These are phyloP conservation scores for Boletales sp. DNA, from an alignment of 768 basidiomycete genomes.

Conservation along the genomic window DNA sequence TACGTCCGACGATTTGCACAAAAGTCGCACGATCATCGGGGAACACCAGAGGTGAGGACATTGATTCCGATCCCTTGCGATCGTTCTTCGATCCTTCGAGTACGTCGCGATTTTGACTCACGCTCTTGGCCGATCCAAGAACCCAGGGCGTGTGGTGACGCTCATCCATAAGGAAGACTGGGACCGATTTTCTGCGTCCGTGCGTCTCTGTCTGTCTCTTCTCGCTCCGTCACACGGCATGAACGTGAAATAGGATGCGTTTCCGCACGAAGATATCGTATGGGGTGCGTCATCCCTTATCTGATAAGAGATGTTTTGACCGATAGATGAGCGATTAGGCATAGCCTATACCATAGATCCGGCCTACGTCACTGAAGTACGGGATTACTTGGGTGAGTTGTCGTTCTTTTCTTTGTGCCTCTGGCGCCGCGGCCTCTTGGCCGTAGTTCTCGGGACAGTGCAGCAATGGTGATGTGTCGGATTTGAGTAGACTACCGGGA, in stretches of 20 bases:
- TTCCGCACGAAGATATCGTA: conserved; percentile 29
- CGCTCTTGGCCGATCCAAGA: conserved; percentile 35
- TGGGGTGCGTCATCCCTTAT: conserved; percentile 58
- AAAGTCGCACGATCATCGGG: conserved; percentile 89
- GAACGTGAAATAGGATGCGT: conserved; percentile 22
- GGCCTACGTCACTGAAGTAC: conserved; percentile 66
- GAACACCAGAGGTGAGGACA: conserved; percentile 71
- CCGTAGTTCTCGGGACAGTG: neutral
- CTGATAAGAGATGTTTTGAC: neutral
- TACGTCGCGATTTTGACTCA: neutral
- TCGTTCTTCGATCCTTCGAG: neutral
- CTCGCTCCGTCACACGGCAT: neutral
- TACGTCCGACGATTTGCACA: conserved; percentile 91
- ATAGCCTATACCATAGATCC: conserved; percentile 88
- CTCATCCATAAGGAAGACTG: conserved; percentile 87
- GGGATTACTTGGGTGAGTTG: conserved; percentile 73
- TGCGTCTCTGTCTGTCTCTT: conserved; percentile 28
- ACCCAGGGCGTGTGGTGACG: conserved; percentile 87
- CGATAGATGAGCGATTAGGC: conserved; percentile 38
- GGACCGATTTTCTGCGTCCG: conserved; percentile 69
- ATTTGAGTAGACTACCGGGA: conserved; percentile 69
- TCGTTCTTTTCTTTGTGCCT: neutral
- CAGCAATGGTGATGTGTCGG: neutral
- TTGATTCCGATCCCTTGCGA: neutral
- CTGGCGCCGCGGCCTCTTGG: neutral